Percentiles rank a stretch among this genome's conserved stretches.
phyloP scores from a whole-genome alignment of 257 asterid species.

The Cruciata laevipes region DNA sequence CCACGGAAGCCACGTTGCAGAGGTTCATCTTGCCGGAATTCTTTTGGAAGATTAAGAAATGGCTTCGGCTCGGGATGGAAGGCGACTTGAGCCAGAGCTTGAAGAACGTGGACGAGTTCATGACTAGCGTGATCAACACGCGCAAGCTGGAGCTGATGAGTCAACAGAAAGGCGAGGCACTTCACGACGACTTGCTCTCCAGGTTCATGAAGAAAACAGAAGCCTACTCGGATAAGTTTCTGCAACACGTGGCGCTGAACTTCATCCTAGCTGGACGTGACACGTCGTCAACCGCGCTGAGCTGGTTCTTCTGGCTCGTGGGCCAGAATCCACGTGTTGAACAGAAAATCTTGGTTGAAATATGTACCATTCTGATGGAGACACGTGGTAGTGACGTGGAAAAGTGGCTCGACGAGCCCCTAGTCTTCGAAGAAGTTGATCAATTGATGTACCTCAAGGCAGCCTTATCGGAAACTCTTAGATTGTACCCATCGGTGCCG shows the following conservation, averaged over 20 bases:
- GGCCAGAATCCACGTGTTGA: constrained; percentile 38
- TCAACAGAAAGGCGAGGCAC: constrained; percentile 34
- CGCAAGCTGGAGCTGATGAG: constrained; percentile 46
- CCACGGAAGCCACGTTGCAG: constrained; percentile 53
- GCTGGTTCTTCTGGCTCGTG: constrained; percentile 66
- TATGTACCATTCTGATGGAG: constrained; percentile 28
- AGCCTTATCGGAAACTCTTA: constrained; percentile 50
- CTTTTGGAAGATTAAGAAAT: constrained; percentile 43
- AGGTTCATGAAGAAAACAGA: constrained; percentile 58
- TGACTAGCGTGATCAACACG: constrained; percentile 40
- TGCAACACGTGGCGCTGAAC: constrained; percentile 55
- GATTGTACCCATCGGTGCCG: constrained; percentile 66
- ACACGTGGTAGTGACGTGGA: constrained; percentile 38
- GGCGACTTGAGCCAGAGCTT: constrained; percentile 30
- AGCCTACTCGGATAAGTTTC: constrained; percentile 37
- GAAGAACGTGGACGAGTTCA: constrained; percentile 38
- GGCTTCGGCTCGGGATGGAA: constrained; percentile 52
- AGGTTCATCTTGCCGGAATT: constrained; percentile 45
- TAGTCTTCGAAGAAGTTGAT: constrained; percentile 57
- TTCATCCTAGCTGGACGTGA: constrained; percentile 75
- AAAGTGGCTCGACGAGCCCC: constrained; percentile 42
- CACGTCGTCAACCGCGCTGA: constrained; percentile 66
- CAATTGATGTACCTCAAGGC: constrained; percentile 51
- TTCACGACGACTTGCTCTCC: constrained; percentile 45
- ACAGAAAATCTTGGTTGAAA: constrained; percentile 39